Base-by-base conservation (phyloP, 768 basidiomycete species). In the Chiua virens region DNA sequence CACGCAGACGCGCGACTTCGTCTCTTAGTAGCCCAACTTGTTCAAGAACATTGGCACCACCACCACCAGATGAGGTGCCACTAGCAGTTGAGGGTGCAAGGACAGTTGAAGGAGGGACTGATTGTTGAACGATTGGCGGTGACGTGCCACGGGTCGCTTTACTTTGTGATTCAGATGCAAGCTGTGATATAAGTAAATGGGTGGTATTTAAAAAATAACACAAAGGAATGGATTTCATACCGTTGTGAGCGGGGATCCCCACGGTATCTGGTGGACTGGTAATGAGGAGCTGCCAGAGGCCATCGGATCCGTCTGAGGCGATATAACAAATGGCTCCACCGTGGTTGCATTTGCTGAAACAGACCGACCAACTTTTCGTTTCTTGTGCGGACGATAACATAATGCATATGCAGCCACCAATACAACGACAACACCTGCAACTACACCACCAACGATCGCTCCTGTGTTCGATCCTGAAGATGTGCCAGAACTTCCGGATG, bases 1-100 rank as follows among this genome's bases (percentile, higher is more conserved):
- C 44, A 13, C 53, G 50, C 4, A 61, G 47, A 27, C 52, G 55
- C 21, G 52, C 47, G 2, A 61, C 50, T 34, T 57, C 59, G 1
- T 25, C 47, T 17, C 51, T 47, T 1, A 60, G 40, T 4, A 28
- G 8, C 8, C 30, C 58, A 6, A 60, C 48, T 18, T 60, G 47
- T 22, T 43, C 54, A 3, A 39, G 8, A 8, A 60, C 21, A 17
- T 43, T 35, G 3, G 42, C 11, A 20, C 21, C n/a, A 4, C 17
- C n/a, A 4, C 17, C 18, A 18, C 34, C 9, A 0, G 45, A 30
- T 9, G 6, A n/a, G 18, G 37, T 25, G 21, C 14, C 37, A 15
- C 32, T 15, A 14, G 14, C 32, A 6, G 46, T 11, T 2, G 35
- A 42, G 1, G 50, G 11, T 2, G 36, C 6, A 0, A 40, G 10